These are phyloP conservation scores for Umbelopsis vinacea DNA, from an alignment of 192 early-diverging fungal species.

Conservation along the genomic window DNA sequence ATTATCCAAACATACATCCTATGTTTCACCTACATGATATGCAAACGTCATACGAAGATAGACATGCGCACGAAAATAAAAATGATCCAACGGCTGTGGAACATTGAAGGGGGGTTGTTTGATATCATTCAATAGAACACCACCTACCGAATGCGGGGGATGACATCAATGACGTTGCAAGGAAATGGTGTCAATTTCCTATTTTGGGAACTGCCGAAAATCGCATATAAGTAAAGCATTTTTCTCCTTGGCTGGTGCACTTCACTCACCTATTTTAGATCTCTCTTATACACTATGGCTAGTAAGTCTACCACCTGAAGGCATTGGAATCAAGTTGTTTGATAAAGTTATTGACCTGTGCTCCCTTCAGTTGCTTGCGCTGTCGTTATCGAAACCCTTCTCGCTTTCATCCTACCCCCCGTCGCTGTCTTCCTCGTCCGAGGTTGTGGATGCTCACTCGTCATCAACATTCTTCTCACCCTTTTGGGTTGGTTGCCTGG, in stretches of 20 bases:
- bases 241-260: no score
- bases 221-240: no score
- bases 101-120: no score
- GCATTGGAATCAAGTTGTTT: not conserved
- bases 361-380: slow-evolving; percentile 1
- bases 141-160: not conserved
- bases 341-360: not conserved
- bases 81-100: no score
- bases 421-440: slow-evolving; percentile 67
- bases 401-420: slow-evolving; percentile 56
- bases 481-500: slow-evolving; percentile 71
- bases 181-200: not conserved
- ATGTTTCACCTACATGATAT: no score
- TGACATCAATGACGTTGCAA: slow-evolving; percentile 6
- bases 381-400: slow-evolving; percentile 14
- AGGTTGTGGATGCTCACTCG: slow-evolving; percentile 54
- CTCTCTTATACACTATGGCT: not conserved
- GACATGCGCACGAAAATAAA: no score
- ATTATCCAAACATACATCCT: no score
- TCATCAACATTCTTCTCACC: slow-evolving; percentile 70
- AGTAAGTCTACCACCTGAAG: not conserved
- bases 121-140: not conserved
- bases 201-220: not conserved
- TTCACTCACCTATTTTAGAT: no score
- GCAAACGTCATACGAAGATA: no score